These are phyloP conservation scores for Rutidosis leptorrhynchoides DNA, from an alignment of 129 eudicot genomes.

Conservation along the genomic window DNA sequence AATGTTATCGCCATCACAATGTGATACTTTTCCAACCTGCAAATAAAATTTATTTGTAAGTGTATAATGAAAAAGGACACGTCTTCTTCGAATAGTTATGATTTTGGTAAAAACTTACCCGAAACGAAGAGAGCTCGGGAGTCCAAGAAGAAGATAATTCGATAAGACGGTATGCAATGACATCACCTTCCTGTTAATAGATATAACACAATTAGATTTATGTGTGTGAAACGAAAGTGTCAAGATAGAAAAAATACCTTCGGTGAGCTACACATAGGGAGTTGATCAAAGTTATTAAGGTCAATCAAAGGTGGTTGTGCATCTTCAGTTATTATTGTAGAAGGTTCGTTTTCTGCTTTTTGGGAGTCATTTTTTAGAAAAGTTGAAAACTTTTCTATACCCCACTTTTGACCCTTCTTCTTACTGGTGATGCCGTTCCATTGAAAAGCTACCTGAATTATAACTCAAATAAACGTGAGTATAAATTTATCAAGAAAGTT, in stretches of 20 bases:
- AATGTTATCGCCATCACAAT: slow-evolving; percentile 38
- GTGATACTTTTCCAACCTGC: slow-evolving; percentile 71
- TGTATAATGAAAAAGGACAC: not conserved
- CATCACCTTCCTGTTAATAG: slow-evolving; percentile 69
- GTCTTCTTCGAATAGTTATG: slow-evolving; percentile 3
- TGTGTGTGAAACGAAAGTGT: not conserved
- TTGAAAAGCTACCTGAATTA: slow-evolving; percentile 51
- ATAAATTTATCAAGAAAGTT: not conserved
- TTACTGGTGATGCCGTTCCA: slow-evolving; percentile 94
- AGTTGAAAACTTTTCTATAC: slow-evolving; percentile 48
- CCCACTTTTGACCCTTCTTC: slow-evolving; percentile 93
- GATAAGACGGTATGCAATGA: slow-evolving; percentile 80
- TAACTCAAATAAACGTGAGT: not conserved
- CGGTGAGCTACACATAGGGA: slow-evolving; percentile 56
- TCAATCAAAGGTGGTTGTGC: slow-evolving; percentile 31
- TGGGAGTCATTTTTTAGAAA: slow-evolving; percentile 34
- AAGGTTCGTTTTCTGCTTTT: slow-evolving; percentile 24
- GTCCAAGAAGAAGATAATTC: slow-evolving; percentile 91
- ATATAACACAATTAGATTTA: not conserved
- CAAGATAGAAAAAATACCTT: slow-evolving; percentile 48
- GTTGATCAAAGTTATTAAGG: slow-evolving; percentile 61
- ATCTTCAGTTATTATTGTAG: slow-evolving; percentile 23
- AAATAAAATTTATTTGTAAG: not conserved
- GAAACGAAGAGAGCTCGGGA: slow-evolving; percentile 75
- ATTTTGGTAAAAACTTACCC: slow-evolving; percentile 43